These are phyloP conservation scores for Termitomyces bulborhizus DNA, from an alignment of 768 basidiomycete genomes.

Conservation along the genomic window DNA sequence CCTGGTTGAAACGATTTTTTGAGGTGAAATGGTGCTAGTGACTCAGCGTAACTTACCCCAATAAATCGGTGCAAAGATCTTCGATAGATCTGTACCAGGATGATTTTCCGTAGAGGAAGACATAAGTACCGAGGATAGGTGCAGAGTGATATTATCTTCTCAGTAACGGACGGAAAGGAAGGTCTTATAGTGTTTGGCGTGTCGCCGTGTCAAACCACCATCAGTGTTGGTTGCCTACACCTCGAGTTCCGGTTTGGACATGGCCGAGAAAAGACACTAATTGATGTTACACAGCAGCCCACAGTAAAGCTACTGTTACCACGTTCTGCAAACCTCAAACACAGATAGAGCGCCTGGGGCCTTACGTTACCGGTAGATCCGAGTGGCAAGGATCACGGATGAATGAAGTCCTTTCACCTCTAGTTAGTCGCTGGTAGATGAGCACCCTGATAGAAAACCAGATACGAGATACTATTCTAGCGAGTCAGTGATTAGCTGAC, in stretches of 20 bases:
- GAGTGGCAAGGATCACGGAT: too few species aligned
- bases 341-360: neutral
- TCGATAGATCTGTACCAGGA: constrained; percentile 14
- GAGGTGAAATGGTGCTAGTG: neutral
- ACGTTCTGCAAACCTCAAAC: neutral
- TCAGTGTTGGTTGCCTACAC: neutral
- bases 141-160: neutral
- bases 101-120: neutral
- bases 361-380: too few species aligned
- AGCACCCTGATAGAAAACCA: too few species aligned
- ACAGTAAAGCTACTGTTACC: neutral
- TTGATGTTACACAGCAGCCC: neutral
- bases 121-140: neutral
- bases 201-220: neutral
- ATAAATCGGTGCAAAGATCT: constrained; percentile 23
- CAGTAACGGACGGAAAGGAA: too few species aligned
- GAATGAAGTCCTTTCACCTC: too few species aligned
- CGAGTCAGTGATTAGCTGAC: too few species aligned
- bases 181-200: neutral
- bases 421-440: too few species aligned
- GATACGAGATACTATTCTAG: too few species aligned
- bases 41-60: constrained; percentile 18
- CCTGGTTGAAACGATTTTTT: constrained; percentile 12
- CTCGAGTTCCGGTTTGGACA: neutral
- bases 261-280: neutral